Evolutionary conservation across 2,329 filamentous ascomycete species (phyloP), one percentile per base, ranked within the genome.

Genomic region (Nemania sp.): DNA sequence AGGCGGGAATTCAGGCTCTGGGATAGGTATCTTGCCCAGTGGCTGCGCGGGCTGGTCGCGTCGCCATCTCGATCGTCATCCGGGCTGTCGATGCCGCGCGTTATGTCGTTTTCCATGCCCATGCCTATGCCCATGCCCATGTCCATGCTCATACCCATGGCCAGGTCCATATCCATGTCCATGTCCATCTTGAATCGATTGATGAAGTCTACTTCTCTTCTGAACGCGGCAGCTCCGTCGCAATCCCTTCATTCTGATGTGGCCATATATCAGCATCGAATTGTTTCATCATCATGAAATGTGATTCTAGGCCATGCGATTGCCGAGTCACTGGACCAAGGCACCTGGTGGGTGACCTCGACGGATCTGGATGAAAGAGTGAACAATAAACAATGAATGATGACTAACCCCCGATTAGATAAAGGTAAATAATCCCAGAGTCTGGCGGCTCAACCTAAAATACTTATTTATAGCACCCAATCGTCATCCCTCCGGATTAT

Each of bases 1-100:
- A 87, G 80, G 34, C 86, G 83, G 46, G 76, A 70, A 32, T 73
- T 71, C 45, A 86, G 76, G 71, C 83, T 84, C 59, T 74, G 77
- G 37, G 75, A 68, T 43, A 87, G 73, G 67, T 87, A 86, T 15
- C 73, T 73, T 46, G 73, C 62, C 86, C 86, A 85, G 64, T 81
- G 77, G 29, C 67, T 63, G 29, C 75, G 61, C 2, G 76, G 66
- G 39, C 67, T 56, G 25, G 60, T 58, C 42, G 68, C 37, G 43
- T 67, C 60, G 34, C 21, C 45, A 49, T 50, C 20, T 25, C 25
- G n/a, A 15, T 45, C 32, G 55, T 54, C 47, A 57, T n/a, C 17
- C 54, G 59, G 20, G 59, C 50, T 39, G 18, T 43, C 47, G 48
- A 54, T 53, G 15, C 35, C 10, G 35, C 15, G 5, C 2, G 54